Evolutionary conservation across 192 early-diverging fungal genomes (phyloP).

Genomic region (Coemansia sp.): DNA sequence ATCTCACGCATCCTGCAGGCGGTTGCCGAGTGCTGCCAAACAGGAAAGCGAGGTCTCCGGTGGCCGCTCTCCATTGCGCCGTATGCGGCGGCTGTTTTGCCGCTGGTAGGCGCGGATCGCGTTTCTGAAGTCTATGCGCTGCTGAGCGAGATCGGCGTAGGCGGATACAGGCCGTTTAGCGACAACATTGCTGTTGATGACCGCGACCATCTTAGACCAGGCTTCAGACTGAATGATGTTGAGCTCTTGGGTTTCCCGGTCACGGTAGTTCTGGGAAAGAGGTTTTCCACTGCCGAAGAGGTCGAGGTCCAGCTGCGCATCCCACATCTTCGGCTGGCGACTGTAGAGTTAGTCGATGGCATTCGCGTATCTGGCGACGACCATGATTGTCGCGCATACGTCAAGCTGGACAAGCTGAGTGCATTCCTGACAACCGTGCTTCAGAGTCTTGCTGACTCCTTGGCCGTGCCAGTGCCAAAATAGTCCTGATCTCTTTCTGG

Average conservation of each 20-base stretch:
- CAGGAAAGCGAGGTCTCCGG: slow-evolving; percentile 58
- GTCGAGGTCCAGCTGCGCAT: slow-evolving; percentile 51
- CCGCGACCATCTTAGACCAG: slow-evolving; percentile 62
- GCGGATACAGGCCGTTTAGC: slow-evolving; percentile 19
- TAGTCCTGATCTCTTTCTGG: background rate
- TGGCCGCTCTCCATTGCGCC: slow-evolving; percentile 87
- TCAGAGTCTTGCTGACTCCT: background rate
- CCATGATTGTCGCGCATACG: slow-evolving; percentile 23
- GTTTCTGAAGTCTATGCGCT: slow-evolving; percentile 16
- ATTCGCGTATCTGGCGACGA: background rate
- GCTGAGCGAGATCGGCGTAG: slow-evolving; percentile 5
- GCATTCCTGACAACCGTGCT: slow-evolving; percentile 27
- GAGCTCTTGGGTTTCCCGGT: slow-evolving; percentile 81
- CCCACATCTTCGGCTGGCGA: slow-evolving; percentile 14
- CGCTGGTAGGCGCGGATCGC: slow-evolving; percentile 34
- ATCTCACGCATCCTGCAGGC: slow-evolving; percentile 83
- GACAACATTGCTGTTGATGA: slow-evolving; percentile 73
- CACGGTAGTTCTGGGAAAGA: slow-evolving; percentile 74
- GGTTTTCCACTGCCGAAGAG: slow-evolving; percentile 28
- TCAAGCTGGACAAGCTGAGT: slow-evolving; percentile 17
- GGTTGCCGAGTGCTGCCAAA: slow-evolving; percentile 69
- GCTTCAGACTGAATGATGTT: slow-evolving; percentile 81
- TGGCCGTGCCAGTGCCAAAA: background rate
- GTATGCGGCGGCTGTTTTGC: slow-evolving; percentile 67
- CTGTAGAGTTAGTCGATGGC: slow-evolving; percentile 4